Evolutionary conservation across 805 yeast genomes (phyloP).

Genomic region (Metschnikowia bowlesiae): DNA sequence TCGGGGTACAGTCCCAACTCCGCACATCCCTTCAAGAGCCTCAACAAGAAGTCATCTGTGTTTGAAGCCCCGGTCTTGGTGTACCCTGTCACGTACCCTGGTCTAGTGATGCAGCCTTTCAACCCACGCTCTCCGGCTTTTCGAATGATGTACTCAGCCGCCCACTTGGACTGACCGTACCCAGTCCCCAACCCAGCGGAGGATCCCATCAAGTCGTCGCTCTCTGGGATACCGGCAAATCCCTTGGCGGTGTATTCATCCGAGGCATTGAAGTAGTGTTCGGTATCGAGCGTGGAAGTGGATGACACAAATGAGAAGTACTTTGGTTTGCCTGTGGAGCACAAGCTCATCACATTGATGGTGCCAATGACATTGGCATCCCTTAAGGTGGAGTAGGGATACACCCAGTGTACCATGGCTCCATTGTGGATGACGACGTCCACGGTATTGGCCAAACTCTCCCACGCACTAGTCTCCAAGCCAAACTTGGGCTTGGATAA

Average conservation of each 20-base stretch:
- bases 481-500: constrained; percentile 74
- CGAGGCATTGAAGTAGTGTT: constrained; percentile 71
- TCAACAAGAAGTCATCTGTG: constrained; percentile 91
- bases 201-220: constrained; percentile 81
- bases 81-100: constrained; percentile 94
- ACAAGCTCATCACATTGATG: constrained; percentile 72
- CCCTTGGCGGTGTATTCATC: constrained; percentile 66
- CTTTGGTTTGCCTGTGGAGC: constrained; percentile 79
- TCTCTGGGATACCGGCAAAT: constrained; percentile 68
- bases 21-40: constrained; percentile 92
- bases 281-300: constrained; percentile 87
- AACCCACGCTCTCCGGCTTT: constrained; percentile 85
- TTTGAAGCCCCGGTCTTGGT: constrained; percentile 81
- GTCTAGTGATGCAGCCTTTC: constrained; percentile 85
- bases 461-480: constrained; percentile 54
- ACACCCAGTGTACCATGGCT: constrained; percentile 98
- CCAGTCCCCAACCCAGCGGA: constrained; percentile 81
- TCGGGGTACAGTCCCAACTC: constrained; percentile 85
- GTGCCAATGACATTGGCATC: constrained; percentile 93
- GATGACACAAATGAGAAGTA: constrained; percentile 89
- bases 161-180: constrained; percentile 98
- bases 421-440: constrained; percentile 94
- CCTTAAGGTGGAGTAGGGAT: constrained; percentile 84
- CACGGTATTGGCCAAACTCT: constrained; percentile 47
- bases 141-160: constrained; percentile 85